A percentile compares a stretch with the other conserved stretches of the same genome.
Evolutionary conservation across 148 eudicot genomes (phyloP).

Genomic region (Salicornia ramosissima): DNA sequence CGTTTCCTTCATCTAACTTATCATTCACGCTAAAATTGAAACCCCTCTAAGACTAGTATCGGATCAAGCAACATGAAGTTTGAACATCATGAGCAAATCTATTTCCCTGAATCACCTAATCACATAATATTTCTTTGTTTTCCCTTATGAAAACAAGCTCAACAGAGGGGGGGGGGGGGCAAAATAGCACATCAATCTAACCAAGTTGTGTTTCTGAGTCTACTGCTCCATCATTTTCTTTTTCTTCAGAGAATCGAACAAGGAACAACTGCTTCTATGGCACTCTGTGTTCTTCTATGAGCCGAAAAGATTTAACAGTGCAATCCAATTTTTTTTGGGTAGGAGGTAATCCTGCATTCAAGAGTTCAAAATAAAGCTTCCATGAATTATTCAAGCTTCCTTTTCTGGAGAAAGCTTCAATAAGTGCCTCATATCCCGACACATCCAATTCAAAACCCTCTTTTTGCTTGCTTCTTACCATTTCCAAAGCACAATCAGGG

Average conservation of each 20-base stretch:
- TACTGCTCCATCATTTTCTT: neutral
- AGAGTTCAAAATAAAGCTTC: slow-evolving; percentile 41
- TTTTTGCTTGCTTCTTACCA: slow-evolving; percentile 36
- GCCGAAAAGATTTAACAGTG: slow-evolving; percentile 43
- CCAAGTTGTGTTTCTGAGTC: neutral
- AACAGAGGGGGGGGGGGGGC: too few relatives aligned
- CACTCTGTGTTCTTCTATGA: slow-evolving; percentile 30
- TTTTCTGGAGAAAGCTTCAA: slow-evolving; percentile 52
- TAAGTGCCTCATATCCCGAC: slow-evolving; percentile 44
- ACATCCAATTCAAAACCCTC: slow-evolving; percentile 48
- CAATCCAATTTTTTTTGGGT: slow-evolving; percentile 43
- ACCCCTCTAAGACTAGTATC: too few relatives aligned
- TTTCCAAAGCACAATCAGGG: slow-evolving; percentile 43
- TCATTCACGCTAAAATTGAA: too few relatives aligned
- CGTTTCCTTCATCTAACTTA: too few relatives aligned
- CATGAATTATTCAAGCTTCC: slow-evolving; percentile 49
- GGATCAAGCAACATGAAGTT: too few relatives aligned
- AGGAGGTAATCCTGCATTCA: slow-evolving; percentile 48
- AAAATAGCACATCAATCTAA: neutral
- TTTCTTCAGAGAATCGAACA: too few relatives aligned
- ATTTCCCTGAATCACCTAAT: too few relatives aligned
- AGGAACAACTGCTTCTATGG: slow-evolving; percentile 33
- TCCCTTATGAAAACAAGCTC: too few relatives aligned
- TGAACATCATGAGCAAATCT: too few relatives aligned
- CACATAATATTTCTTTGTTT: too few relatives aligned